phyloP scores from a whole-genome alignment of 345 rosid species.

The Citrus sp. region DNA sequence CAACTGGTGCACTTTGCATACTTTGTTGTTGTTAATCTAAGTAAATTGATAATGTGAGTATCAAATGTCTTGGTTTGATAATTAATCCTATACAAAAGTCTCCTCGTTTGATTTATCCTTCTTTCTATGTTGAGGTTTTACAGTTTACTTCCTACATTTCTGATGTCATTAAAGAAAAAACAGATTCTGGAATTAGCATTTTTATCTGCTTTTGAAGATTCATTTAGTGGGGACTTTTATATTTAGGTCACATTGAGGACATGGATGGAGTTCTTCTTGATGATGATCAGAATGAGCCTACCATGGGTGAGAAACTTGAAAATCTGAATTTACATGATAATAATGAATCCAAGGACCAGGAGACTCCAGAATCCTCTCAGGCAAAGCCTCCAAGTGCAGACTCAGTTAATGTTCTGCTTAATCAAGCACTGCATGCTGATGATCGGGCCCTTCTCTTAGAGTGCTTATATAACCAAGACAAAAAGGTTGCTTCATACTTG shows the following conservation, averaged over 20 bases:
- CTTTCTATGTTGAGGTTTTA: background rate
- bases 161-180: background rate
- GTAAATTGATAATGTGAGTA: background rate
- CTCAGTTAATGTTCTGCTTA: conserved; percentile 76
- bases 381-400: conserved; percentile 84
- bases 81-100: background rate
- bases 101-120: background rate
- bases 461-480: conserved; percentile 84
- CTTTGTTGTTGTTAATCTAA: background rate
- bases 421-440: conserved; percentile 85
- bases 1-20: background rate
- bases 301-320: conserved; percentile 89
- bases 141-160: background rate
- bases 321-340: conserved; percentile 44
- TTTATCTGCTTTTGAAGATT: background rate
- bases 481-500: conserved; percentile 50
- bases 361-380: conserved; percentile 29
- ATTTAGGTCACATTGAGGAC: conserved; percentile 55
- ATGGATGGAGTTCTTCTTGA: conserved; percentile 62
- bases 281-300: conserved; percentile 70
- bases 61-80: background rate
- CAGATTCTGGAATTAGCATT: background rate
- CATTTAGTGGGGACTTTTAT: background rate
- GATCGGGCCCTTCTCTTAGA: conserved; percentile 83
- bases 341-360: conserved; percentile 27